phyloP scores from a whole-genome alignment of 164 flowering plant species.

The Kingdonia uniflora region DNA sequence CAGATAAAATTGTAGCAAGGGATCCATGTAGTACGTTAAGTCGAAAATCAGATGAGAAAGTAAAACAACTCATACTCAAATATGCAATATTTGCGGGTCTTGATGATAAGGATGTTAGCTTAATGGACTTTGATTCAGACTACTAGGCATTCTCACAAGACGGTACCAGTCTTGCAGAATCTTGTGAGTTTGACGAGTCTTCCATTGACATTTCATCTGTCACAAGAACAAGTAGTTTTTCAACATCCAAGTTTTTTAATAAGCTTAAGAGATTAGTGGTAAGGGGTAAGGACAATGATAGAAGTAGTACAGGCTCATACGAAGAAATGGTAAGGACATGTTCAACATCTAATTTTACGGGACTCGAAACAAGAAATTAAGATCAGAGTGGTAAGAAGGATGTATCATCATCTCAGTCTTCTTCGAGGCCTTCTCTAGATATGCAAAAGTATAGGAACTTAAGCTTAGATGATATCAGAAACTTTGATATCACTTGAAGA shows the following conservation, averaged over 20 bases:
- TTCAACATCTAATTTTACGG: slow-evolving; percentile 7
- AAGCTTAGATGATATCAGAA: slow-evolving; percentile 17
- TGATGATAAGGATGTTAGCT: slow-evolving; percentile 15
- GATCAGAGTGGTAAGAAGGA: slow-evolving; percentile 9
- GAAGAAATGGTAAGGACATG: slow-evolving; percentile 20
- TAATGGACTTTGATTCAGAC: slow-evolving; percentile 44
- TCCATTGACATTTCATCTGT: slow-evolving; percentile 20
- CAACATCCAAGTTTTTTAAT: slow-evolving; percentile 35
- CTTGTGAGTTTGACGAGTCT: slow-evolving; percentile 49
- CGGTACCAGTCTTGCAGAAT: slow-evolving; percentile 39
- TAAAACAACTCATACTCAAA: slow-evolving; percentile 76
- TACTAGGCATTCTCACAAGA: slow-evolving; percentile 53
- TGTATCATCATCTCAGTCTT: slow-evolving; percentile 9
- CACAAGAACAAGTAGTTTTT: slow-evolving; percentile 15
- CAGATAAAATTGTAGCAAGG: slow-evolving; percentile 66
- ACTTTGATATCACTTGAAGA: slow-evolving; percentile 9
- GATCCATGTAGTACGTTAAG: slow-evolving; percentile 72
- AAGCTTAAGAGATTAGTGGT: slow-evolving; percentile 54
- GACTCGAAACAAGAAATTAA: slow-evolving; percentile 11
- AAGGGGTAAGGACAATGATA: slow-evolving; percentile 32
- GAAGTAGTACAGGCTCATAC: slow-evolving; percentile 6
- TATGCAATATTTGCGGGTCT: slow-evolving; percentile 54
- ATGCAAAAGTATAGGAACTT: slow-evolving; percentile 19
- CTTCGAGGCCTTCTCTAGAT: slow-evolving; percentile 28
- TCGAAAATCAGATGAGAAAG: slow-evolving; percentile 74